These are phyloP conservation scores for Russula brevipes DNA, from an alignment of 768 basidiomycete genomes.

Conservation along the genomic window DNA sequence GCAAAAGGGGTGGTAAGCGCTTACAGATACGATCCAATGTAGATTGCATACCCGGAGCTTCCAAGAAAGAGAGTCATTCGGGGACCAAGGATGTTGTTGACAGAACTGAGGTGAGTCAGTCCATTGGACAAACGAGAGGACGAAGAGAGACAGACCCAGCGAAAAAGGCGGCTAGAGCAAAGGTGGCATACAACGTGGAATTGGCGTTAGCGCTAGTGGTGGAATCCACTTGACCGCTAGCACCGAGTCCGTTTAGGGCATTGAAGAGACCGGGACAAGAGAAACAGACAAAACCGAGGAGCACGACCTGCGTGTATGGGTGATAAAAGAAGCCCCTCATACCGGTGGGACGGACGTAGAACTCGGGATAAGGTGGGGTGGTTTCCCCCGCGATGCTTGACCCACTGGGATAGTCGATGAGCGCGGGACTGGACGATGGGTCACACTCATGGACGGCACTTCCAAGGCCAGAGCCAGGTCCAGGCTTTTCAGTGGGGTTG, in stretches of 20 bases:
- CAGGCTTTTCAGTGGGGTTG: constrained; percentile 8
- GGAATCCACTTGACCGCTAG: constrained; percentile 65
- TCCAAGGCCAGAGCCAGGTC: background rate
- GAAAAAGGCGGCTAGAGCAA: constrained; percentile 59
- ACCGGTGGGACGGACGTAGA: constrained; percentile 47
- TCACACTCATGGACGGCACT: background rate
- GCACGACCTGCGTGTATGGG: constrained; percentile 50
- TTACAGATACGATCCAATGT: constrained; percentile 68
- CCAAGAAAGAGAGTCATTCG: constrained; percentile 69
- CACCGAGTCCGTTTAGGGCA: constrained; percentile 73
- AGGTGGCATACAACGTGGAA: constrained; percentile 60
- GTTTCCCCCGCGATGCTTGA: constrained; percentile 13
- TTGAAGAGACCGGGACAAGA: constrained; percentile 67
- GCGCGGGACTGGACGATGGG: background rate
- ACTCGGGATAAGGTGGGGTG: constrained; percentile 15
- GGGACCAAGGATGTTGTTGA: constrained; percentile 80
- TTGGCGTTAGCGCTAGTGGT: constrained; percentile 66
- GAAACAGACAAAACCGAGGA: constrained; percentile 68
- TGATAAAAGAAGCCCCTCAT: constrained; percentile 54
- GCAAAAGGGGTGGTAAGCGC: constrained; percentile 27
- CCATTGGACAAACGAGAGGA: background rate
- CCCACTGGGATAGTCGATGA: background rate
- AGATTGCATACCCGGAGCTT: constrained; percentile 69
- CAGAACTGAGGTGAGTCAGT: constrained; percentile 42
- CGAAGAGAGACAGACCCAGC: constrained; percentile 50